Evolutionary conservation across 352 stramenopile species (phyloP).

Genomic region (Globisporangium abappressorium): DNA sequence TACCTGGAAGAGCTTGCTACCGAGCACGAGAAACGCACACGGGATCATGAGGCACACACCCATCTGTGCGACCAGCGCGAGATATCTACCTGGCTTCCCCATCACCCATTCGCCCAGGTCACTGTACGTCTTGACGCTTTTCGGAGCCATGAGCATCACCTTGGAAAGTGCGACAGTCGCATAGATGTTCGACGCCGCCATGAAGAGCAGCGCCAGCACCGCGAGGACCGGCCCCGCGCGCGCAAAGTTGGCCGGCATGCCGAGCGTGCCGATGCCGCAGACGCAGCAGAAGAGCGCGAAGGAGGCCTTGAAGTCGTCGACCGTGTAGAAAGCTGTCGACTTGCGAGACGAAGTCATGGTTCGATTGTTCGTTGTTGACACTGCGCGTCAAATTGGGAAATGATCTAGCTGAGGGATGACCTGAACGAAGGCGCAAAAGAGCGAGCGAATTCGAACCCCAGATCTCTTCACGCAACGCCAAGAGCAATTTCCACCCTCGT

Average conservation of each 20-base stretch:
- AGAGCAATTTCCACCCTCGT: not conserved
- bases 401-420: not conserved
- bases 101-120: constrained; percentile 49
- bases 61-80: constrained; percentile 39
- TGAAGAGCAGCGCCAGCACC: constrained; percentile 43
- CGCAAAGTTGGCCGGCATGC: constrained; percentile 51
- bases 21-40: constrained; percentile 51
- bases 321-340: constrained; percentile 34
- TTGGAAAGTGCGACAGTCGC: constrained; percentile 42
- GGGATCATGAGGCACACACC: constrained; percentile 45
- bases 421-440: not conserved
- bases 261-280: constrained; percentile 57
- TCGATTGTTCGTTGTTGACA: not conserved
- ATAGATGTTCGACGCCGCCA: constrained; percentile 50
- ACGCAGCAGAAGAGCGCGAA: constrained; percentile 54
- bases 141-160: constrained; percentile 44
- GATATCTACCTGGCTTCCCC: constrained; percentile 35
- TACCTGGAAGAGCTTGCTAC: constrained; percentile 40
- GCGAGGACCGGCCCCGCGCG: constrained; percentile 43
- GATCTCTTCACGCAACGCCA: constrained; percentile 6
- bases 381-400: constrained; percentile 6
- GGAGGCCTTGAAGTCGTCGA: constrained; percentile 41
- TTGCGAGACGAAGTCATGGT: constrained; percentile 12
- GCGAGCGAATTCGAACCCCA: not conserved
- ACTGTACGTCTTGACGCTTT: constrained; percentile 42